These are phyloP conservation scores for Torulaspora indica DNA, from an alignment of 805 yeast species.

Conservation along the genomic window DNA sequence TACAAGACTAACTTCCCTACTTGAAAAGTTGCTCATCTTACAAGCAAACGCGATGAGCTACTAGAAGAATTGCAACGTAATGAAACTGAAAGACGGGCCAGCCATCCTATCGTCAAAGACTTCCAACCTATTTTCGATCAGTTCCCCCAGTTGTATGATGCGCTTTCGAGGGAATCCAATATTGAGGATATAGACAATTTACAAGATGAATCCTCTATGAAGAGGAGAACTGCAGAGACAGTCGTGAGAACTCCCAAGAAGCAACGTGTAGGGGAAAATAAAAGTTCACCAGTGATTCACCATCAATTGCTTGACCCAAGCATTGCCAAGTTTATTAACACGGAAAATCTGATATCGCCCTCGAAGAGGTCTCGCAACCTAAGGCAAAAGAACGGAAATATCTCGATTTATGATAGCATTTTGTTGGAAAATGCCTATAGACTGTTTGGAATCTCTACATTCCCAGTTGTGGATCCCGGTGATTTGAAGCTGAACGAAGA, in stretches of 20 bases:
- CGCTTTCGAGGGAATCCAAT: constrained; percentile 12
- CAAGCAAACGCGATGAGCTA: constrained; percentile 14
- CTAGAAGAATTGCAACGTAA: constrained; percentile 8
- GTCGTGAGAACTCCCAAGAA: constrained; percentile 1
- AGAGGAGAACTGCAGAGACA: not conserved
- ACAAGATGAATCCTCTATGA: not conserved
- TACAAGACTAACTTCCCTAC: constrained; percentile 19
- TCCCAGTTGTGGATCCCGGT: constrained; percentile 39
- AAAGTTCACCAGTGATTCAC: constrained; percentile 6
- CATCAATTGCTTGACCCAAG: constrained; percentile 30
- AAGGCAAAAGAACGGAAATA: not conserved
- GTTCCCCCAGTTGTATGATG: constrained; percentile 25
- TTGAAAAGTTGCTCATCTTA: constrained; percentile 16
- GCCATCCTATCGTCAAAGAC: constrained; percentile 17
- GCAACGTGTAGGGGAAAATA: not conserved
- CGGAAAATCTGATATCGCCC: constrained; percentile 29
- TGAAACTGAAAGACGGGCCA: constrained; percentile 4
- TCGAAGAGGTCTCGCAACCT: constrained; percentile 23
- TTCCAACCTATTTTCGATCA: constrained; percentile 21
- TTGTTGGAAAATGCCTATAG: constrained; percentile 36
- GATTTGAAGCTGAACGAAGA: constrained; percentile 19
- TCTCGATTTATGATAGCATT: constrained; percentile 10
- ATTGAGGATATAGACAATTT: not conserved
- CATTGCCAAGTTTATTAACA: constrained; percentile 22
- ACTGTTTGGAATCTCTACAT: constrained; percentile 39